phyloP scores from a whole-genome alignment of 2,329 filamentous ascomycete genomes.

The Xylaria sp. region DNA sequence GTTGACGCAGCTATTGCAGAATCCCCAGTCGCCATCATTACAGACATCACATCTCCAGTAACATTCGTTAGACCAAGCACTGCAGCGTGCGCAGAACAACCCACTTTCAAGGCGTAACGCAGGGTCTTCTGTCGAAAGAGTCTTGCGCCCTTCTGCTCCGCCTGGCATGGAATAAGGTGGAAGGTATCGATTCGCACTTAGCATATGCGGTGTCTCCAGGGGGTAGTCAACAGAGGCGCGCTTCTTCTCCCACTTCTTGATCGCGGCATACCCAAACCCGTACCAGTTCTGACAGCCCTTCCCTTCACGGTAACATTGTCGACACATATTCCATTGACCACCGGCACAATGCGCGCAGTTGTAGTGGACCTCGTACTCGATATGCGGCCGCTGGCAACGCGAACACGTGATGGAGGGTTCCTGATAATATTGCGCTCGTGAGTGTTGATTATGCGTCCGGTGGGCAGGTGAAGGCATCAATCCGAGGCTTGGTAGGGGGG shows the following conservation, averaged over 20 bases:
- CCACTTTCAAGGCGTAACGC: slow-evolving; percentile 65
- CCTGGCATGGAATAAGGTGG: slow-evolving; percentile 45
- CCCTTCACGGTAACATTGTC: slow-evolving; percentile 70
- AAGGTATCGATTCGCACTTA: slow-evolving; percentile 53
- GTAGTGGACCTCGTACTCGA: slow-evolving; percentile 84
- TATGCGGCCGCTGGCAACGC: slow-evolving; percentile 62
- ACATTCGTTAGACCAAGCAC: slow-evolving; percentile 68
- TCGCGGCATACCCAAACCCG: slow-evolving; percentile 73
- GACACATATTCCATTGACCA: slow-evolving; percentile 73
- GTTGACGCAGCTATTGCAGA: slow-evolving; percentile 82
- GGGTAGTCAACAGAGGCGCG: slow-evolving; percentile 35
- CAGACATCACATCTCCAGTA: slow-evolving; percentile 87
- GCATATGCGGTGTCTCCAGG: slow-evolving; percentile 50
- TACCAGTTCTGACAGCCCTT: slow-evolving; percentile 82
- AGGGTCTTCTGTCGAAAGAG: slow-evolving; percentile 63
- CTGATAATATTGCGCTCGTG: slow-evolving; percentile 48
- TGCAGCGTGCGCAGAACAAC: slow-evolving; percentile 77
- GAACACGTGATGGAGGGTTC: slow-evolving; percentile 73
- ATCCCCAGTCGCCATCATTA: slow-evolving; percentile 93
- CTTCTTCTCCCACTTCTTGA: slow-evolving; percentile 58
- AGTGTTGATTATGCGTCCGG: slow-evolving; percentile 34
- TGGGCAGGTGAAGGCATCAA: slow-evolving; percentile 30
- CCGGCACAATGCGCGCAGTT: slow-evolving; percentile 66
- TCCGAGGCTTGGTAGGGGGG: slow-evolving; percentile 30
- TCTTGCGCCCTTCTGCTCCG: slow-evolving; percentile 51